These are phyloP conservation scores for Acer saccharum DNA, from an alignment of 345 rosid genomes.

Conservation along the genomic window DNA sequence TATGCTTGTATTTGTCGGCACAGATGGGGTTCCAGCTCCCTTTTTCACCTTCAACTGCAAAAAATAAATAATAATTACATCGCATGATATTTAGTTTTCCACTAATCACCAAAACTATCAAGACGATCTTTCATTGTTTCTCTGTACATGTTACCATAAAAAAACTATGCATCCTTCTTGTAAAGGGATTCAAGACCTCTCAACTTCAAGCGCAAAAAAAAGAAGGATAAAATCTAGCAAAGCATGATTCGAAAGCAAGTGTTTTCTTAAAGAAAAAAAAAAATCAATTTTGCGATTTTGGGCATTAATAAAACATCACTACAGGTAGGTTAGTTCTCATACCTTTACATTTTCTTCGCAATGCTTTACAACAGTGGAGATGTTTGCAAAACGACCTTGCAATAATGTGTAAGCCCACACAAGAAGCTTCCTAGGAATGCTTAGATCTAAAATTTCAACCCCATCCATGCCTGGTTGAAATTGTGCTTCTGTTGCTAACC, in stretches of 20 bases:
- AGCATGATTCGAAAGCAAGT: not conserved
- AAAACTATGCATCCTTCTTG: not conserved
- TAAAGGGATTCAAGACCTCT: not conserved
- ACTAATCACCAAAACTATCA: not conserved
- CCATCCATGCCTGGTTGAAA: constrained; percentile 59
- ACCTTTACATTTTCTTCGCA: constrained; percentile 95
- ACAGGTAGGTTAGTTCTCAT: constrained; percentile 23
- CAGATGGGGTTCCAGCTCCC: constrained; percentile 50
- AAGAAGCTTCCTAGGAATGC: constrained; percentile 91
- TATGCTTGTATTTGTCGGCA: constrained; percentile 29
- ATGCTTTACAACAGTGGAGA: constrained; percentile 72
- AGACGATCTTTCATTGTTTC: not conserved
- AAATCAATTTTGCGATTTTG: not conserved
- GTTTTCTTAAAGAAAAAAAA: not conserved
- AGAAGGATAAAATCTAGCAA: not conserved
- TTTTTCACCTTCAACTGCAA: constrained; percentile 78
- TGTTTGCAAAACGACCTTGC: constrained; percentile 76
- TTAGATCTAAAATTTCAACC: constrained; percentile 77
- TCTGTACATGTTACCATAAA: not conserved
- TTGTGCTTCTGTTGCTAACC: constrained; percentile 42
- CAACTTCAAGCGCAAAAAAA: constrained; percentile 6
- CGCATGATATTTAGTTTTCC: constrained; percentile 4
- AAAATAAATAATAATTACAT: constrained; percentile 2
- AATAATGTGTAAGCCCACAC: constrained; percentile 84
- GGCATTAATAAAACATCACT: not conserved